Base-by-base conservation (phyloP, 257 asterid genomes). In the Ocimum tenuiflorum region DNA sequence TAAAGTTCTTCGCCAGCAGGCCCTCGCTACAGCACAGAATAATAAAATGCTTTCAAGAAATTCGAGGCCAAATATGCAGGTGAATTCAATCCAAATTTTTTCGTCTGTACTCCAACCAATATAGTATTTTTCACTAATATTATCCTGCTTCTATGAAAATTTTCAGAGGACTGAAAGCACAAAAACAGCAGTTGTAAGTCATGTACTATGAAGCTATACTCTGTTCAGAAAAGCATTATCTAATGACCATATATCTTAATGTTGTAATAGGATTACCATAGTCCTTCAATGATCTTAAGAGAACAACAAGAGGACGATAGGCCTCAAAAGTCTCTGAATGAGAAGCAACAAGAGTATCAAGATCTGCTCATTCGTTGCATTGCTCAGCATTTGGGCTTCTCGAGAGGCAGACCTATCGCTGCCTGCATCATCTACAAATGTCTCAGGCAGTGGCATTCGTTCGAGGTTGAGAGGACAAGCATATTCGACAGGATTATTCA, bases 1-100 rank as follows among this genome's bases (percentile, higher is more conserved):
- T 67, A 90, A 90, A 79, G 91, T 89, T 75, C 94, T 89, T 70
- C 95, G 97, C 69, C 99, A 94, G 86, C 99, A 90, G 84, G 99
- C 97, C 70, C 83, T 94, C 57, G 76, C 95, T 60, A 86, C 90
- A 94, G 97, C 99, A 39, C 96, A 90, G 83, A 94, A 77, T 58
- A 80, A 77, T 71, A 89, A 86, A 73, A 57, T 86, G 84, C 72
- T 83, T 54, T 86, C 97, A 36, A 79, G 83, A 68, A 91, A 85
- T 78, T 88, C 96, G 48, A 94, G 94, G 77, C 85, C 94, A 74
- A 83, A 77, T 59, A 76, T 94, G 81, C 96, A 88, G 96, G 99
- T 94, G 74, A 71, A 58, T 73, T 35, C 46, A 6, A 67, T 48
- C 45, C 70, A 50, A 15, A 23, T 14, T 51, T 13, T 63, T 71